These are phyloP conservation scores for Kalanchoe fedtschenkoi DNA, from an alignment of 164 flowering plant species.

Conservation along the genomic window DNA sequence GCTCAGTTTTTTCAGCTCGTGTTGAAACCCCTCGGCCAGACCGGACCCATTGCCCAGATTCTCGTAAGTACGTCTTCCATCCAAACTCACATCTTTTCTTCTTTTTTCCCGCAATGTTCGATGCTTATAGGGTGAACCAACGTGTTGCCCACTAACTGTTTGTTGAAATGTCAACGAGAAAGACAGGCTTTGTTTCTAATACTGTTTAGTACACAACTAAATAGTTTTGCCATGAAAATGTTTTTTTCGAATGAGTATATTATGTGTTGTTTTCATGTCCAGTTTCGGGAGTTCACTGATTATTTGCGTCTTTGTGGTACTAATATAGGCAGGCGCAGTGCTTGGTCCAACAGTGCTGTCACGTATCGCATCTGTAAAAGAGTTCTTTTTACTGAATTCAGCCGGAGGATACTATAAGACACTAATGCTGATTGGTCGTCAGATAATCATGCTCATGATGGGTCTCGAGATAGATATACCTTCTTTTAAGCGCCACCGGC, in stretches of 20 bases:
- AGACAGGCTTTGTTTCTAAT: not conserved
- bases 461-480: constrained; percentile 47
- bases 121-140: not conserved
- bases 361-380: constrained; percentile 11
- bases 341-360: constrained; percentile 47
- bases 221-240: not conserved
- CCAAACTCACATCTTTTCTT: not conserved
- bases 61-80: constrained; percentile 35
- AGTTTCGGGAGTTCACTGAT: not conserved
- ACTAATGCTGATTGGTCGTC: constrained; percentile 24
- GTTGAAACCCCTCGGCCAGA: constrained; percentile 45
- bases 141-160: not conserved
- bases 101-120: not conserved
- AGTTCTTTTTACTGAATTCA: constrained; percentile 15
- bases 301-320: constrained; percentile 1
- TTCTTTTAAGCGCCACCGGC: constrained; percentile 19
- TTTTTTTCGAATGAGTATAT: not conserved
- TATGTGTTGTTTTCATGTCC: not conserved
- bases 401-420: constrained; percentile 23
- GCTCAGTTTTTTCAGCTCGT: constrained; percentile 46
- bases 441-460: constrained; percentile 41
- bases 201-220: no score
- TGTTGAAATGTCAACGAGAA: not conserved
- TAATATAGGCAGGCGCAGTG: constrained; percentile 64
- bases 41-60: constrained; percentile 55